Evolutionary conservation across 2,329 filamentous ascomycete genomes (phyloP).

Genomic region (Diplocarpon rosae): DNA sequence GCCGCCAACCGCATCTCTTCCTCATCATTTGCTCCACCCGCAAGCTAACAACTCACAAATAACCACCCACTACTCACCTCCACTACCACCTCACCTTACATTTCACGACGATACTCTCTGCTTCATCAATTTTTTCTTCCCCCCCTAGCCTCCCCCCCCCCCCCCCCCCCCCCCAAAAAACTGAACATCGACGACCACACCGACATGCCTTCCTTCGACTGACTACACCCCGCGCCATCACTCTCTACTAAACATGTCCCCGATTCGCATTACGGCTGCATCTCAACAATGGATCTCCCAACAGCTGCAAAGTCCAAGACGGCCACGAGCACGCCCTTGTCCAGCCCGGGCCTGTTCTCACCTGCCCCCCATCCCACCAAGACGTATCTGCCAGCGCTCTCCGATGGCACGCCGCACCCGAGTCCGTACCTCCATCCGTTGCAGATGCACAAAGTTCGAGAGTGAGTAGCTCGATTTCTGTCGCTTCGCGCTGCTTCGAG

Average conservation of each 20-base stretch:
- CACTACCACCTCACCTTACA: too few relatives aligned
- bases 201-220: constrained; percentile 4
- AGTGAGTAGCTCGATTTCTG: constrained; percentile 40
- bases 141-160: too few relatives aligned
- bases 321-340: constrained; percentile 45
- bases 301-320: constrained; percentile 12
- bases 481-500: neutral
- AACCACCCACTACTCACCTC: too few relatives aligned
- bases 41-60: neutral
- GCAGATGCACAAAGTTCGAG: constrained; percentile 63
- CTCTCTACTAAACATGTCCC: constrained; percentile 13
- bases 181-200: neutral
- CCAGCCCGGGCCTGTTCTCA: constrained; percentile 52
- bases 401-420: constrained; percentile 38
- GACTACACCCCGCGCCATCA: neutral
- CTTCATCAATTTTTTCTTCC: too few relatives aligned
- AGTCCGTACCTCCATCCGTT: constrained; percentile 60
- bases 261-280: constrained; percentile 7
- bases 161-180: too few relatives aligned
- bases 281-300: constrained; percentile 25
- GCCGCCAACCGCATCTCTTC: constrained; percentile 5
- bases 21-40: neutral
- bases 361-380: constrained; percentile 31
- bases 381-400: constrained; percentile 32
- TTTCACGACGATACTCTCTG: too few relatives aligned